Evolutionary conservation across 2,329 filamentous ascomycete species (phyloP), one percentile per base, ranked within the genome.

Genomic region (Talaromyces sp.): DNA sequence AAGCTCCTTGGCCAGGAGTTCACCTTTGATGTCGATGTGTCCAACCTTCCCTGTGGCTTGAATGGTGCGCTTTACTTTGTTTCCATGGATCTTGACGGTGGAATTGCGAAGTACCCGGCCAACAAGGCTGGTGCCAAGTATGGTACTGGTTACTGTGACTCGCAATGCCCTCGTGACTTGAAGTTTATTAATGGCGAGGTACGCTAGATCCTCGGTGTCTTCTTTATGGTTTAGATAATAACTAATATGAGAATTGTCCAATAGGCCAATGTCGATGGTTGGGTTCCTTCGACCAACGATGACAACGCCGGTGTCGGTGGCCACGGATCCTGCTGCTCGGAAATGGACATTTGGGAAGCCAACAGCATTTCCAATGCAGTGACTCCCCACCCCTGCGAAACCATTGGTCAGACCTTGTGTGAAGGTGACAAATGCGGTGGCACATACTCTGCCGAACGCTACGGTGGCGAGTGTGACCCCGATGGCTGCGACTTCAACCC

Each of bases 291-390:
- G 1, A 63, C 66, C 42, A 84, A 78, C 67, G 85, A 88, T 68
- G 65, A 73, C 65, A 85, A 85, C 70, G 78, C 82, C 36, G 85
- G 85, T 61, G 70, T 74, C 28, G 84, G 83, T 44, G 73, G 74
- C 51, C 76, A 82, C 56, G 87, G 87, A 64, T 79, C 86, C 44
- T 89, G 87, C 81, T 89, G 87, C 73, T 76, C 82, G 51, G 87
- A 89, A 75, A 87, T 90, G 82, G 87, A 89, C 68, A 81, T 87
- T 73, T 89, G 87, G 86, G 87, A 90, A 77, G 87, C 87, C 67
- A 89, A 90, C 81, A 81, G 78, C 66, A 82, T 87, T 70, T 83
- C 86, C 23, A 83, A 82, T 16, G 88, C 87, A 58, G 82, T 82
- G 70, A 90, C 88, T 5, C 86, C 88, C 18, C 88, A 90, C 73